phyloP scores from a whole-genome alignment of 2,329 filamentous ascomycete species.

The Claviceps sp. region DNA sequence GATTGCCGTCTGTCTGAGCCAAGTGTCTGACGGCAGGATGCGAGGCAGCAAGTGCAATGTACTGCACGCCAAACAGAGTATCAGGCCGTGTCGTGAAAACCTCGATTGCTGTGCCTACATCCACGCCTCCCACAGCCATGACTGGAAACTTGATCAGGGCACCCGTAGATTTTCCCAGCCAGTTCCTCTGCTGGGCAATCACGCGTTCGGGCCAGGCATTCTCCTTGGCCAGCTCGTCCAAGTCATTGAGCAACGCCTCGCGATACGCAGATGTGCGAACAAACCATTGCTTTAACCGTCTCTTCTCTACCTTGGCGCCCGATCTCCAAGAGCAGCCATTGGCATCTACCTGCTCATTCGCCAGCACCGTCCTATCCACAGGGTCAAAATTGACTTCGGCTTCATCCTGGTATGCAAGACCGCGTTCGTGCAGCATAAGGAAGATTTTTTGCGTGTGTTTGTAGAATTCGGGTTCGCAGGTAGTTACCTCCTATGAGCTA shows the following conservation, averaged over 20 bases:
- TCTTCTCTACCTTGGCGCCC: slow-evolving; percentile 70
- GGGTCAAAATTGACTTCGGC: slow-evolving; percentile 85
- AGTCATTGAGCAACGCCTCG: slow-evolving; percentile 55
- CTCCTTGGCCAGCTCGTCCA: slow-evolving; percentile 49
- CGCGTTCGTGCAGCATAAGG: slow-evolving; percentile 57
- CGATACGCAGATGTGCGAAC: slow-evolving; percentile 71
- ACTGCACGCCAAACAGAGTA: slow-evolving; percentile 78
- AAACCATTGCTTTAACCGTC: slow-evolving; percentile 78
- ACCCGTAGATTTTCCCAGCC: slow-evolving; percentile 70
- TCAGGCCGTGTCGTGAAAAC: slow-evolving; percentile 79
- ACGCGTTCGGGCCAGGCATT: slow-evolving; percentile 73
- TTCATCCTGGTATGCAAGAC: slow-evolving; percentile 70
- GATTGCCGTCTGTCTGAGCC: slow-evolving; percentile 43
- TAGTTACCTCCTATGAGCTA: slow-evolving; percentile 56
- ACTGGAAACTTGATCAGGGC: slow-evolving; percentile 60
- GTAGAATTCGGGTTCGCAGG: slow-evolving; percentile 76
- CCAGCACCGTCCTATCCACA: slow-evolving; percentile 76
- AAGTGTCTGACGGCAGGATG: slow-evolving; percentile 55
- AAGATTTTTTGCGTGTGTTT: slow-evolving; percentile 83
- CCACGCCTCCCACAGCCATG: slow-evolving; percentile 26
- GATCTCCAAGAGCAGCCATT: slow-evolving; percentile 80
- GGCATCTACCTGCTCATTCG: slow-evolving; percentile 86
- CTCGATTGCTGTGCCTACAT: slow-evolving; percentile 39
- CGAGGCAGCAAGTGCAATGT: slow-evolving; percentile 61
- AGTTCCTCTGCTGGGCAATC: slow-evolving; percentile 71